Evolutionary conservation across 306 rosid species (phyloP), one percentile per base, ranked within the genome.

Genomic region (Styphnolobium japonicum): DNA sequence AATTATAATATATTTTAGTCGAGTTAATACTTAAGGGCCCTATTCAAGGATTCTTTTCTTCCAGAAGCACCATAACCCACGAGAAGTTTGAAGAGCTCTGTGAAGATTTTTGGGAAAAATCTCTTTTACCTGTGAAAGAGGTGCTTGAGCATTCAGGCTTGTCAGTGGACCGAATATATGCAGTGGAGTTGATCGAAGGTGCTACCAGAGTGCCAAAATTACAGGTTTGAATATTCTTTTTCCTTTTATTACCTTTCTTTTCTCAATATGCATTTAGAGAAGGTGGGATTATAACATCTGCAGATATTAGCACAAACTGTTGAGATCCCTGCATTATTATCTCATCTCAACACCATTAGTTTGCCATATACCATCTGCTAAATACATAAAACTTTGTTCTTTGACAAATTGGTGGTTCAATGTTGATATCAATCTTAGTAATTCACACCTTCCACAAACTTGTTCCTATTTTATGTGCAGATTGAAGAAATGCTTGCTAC

Each of bases 41-140:
- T 78, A 75, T 58, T 4, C 67, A 71, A 73, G 21, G 25, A 60
- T 74, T 69, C 46, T 66, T 62, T 80, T 45, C 78, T 81, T 83
- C 16, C 81, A 95, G 99, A 97, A 93, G 99, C 77, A 71, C 98
- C 73, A 91, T 95, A 82, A 86, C 97, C 33, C 97, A 98, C 22
- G 96, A 93, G 79, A 93, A 93, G 86, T 95, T 93, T 81, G 99
- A 95, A 81, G 98, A 93, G 85, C 95, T 95, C 39, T 95, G 98
- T 63, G 80, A 76, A 82, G 99, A 95, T 85, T 83, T 95, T 25
- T 95, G 99, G 99, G 98, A 93, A 86, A 86, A 90, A 78, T 89
- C 98, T 57, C 90, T 95, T 46, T 9, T 76, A 68, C 98, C 99
- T 11, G 57, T 95, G 85, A 95, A 91, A 81, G 97, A 82, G 82